Conservation (phyloP, 805 yeast species). For the Saccharomyces kudriavzevii region DNA sequence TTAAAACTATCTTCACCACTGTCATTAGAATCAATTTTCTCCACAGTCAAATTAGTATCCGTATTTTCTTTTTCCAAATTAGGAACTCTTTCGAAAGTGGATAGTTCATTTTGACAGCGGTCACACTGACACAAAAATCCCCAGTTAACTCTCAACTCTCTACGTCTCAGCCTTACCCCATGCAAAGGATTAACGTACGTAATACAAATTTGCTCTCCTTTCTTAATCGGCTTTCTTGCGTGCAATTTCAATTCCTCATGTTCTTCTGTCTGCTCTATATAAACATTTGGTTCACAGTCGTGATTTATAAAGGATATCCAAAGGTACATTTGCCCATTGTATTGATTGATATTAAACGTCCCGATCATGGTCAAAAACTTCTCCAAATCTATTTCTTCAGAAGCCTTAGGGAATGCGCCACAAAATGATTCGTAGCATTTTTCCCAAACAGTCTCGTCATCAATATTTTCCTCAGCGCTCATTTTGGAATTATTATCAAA, state of each 20-base stretch:
- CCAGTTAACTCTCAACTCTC: constrained; percentile 65
- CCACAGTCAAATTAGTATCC: neutral
- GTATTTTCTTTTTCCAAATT: neutral
- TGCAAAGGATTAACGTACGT: constrained; percentile 63
- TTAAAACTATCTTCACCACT: neutral
- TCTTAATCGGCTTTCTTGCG: constrained; percentile 49
- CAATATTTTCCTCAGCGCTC: constrained; percentile 1
- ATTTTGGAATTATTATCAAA: constrained; percentile 45
- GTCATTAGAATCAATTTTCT: neutral
- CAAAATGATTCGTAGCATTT: constrained; percentile 46
- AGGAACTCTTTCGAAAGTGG: neutral
- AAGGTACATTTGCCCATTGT: constrained; percentile 54
- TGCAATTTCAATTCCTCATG: constrained; percentile 47
- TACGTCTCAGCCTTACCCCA: constrained; percentile 52
- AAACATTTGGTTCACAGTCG: constrained; percentile 64
- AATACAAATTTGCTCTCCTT: constrained; percentile 62
- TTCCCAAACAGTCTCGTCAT: constrained; percentile 40
- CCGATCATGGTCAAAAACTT: constrained; percentile 59
- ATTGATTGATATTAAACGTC: constrained; percentile 64
- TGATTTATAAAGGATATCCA: constrained; percentile 69
- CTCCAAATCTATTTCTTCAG: constrained; percentile 36
- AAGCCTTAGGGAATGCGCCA: constrained; percentile 36
- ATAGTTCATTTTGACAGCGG: constrained; percentile 52
- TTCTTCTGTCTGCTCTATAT: constrained; percentile 40
- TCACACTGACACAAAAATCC: constrained; percentile 67